Base-by-base conservation (phyloP, 352 stramenopile species). In the Elongisporangium prolatum region DNA sequence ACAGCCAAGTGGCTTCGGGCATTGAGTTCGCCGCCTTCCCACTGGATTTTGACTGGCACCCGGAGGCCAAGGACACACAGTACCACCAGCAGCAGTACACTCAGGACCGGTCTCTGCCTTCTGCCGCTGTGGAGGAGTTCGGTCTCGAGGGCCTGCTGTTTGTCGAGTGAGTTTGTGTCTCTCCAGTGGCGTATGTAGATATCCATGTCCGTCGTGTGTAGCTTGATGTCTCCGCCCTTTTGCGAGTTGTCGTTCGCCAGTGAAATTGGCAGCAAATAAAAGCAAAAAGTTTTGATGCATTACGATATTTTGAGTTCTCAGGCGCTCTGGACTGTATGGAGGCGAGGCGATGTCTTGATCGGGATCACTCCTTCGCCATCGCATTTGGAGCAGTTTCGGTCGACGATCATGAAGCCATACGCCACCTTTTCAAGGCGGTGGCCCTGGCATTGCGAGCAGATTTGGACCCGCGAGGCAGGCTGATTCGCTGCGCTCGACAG, bases 61-160 rank as follows among this genome's bases (percentile, higher is more conserved):
- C 55, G 37, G 38, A 40, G 14, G 55, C 18, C 18, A 75, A 72
- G 63, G 69, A 73, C 3, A 44, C 57, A 11, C 61, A 56, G 40
- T 75, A 64, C 61, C 74, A 83, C 50, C 62, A 63, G 21, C 70
- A 77, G 21, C 28, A 38, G 28, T 38, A 38, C 28, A 9, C 28
- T 9, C 28, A 38, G 28, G 71, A 85, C 49, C 63, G 72, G 20
- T 57, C 62, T 16, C 58, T 74, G 49, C 61, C 77, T 22, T 80
- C 76, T 3, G 72, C 63, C 56, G 9, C 28, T 38, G 60, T 71
- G 17, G 80, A 86, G 63, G 80, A 89, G 44, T 84, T 88, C 56
- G 77, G 75, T 3, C 69, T 89, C 58, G 80, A 89, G 21, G 82
- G 72, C 56, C 64, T 89, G 52, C 68, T 89, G 47, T 89, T 89